Percentiles rank a stretch among this genome's conserved stretches.
Conservation (phyloP, 192 early-diverging fungal species). For the Entomortierella lignicola region DNA sequence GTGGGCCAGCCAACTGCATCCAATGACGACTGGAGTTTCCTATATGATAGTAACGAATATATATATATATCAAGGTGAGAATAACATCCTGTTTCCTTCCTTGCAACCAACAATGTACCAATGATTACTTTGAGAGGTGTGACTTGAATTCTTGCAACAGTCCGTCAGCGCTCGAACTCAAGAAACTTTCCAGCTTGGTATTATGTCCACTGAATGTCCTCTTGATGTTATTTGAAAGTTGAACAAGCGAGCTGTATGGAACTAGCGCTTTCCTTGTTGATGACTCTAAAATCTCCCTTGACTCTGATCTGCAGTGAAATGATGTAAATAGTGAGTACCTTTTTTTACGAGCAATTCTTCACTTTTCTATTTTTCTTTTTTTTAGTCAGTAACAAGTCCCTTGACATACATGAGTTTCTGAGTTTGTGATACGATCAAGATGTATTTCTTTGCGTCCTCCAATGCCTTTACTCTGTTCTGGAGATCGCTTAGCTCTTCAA, state of each 20-base stretch:
- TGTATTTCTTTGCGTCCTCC: slow-evolving; percentile 55
- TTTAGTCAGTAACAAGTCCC: too few relatives aligned
- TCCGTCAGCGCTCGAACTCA: slow-evolving; percentile 37
- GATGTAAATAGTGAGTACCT: too few relatives aligned
- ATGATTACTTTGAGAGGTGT: slow-evolving; percentile 57
- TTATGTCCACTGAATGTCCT: slow-evolving; percentile 7
- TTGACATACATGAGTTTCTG: slow-evolving; percentile 55
- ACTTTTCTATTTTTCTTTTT: too few relatives aligned
- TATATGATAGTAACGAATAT: slow-evolving; percentile 5
- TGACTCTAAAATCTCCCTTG: slow-evolving; percentile 48
- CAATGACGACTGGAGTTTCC: slow-evolving; percentile 55
- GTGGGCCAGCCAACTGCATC: slow-evolving; percentile 58
- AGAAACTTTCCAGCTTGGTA: slow-evolving; percentile 49
- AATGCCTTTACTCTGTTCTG: slow-evolving; percentile 43
- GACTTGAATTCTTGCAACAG: slow-evolving; percentile 61
- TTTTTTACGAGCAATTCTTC: not conserved
- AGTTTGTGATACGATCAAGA: slow-evolving; percentile 54
- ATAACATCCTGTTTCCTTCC: not conserved
- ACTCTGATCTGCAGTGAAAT: slow-evolving; percentile 20
- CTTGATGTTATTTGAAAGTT: slow-evolving; percentile 43
- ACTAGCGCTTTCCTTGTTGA: slow-evolving; percentile 52
- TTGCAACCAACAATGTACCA: not conserved
- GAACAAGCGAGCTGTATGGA: slow-evolving; percentile 56
- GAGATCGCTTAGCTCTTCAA: slow-evolving; percentile 47
- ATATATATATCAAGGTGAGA: not conserved